Base-by-base conservation (phyloP, 2,329 filamentous ascomycete species). In the Clarireedia sp. region DNA sequence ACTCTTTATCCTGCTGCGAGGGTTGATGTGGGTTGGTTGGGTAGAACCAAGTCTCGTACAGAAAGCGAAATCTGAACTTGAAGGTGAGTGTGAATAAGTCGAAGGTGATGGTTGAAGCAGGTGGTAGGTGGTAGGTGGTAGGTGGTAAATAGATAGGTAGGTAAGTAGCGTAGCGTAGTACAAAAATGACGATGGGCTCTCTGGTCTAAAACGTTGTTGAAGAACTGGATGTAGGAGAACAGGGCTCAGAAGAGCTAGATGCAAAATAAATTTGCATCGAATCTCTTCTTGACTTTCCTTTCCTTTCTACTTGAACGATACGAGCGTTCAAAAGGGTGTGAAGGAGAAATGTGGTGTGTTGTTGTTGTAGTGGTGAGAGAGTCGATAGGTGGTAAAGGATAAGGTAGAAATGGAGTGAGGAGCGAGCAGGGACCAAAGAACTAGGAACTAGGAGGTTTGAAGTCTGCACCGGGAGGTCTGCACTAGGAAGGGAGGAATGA, bases 181-280 rank as follows among this genome's bases (percentile, higher is more conserved):
- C 38, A n/a, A 41, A 41, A 17, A 41, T 41, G 17, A 41, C 16
- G 38, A 41, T 17, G 17, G 14, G 17, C 10, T 33, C 29, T 10
- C 29, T 33, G 29, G 6, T 45, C 21, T 21, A 45, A 45, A 45
- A 21, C 24, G 19, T 8, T 23, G 19, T 45, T 16, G 41, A 45
- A 45, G 41, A 45, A 23, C 21, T 45, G 41, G 12, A 45, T 45
- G 41, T 45, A 12, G 16, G 38, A 41, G 12, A 21, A 14, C 21
- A 33, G 33, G 26, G 51, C 51, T 54, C 51, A 54, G 45, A 48
- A 54, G 51, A 54, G 51, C 51, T 49, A 49, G 23, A n/a, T 40
- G 51, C 44, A 38, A 54, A 43, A 26, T 46, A 46, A 54, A 48
- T 54, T 54, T 54, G 51, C 51, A 54, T 54, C 51, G 51, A 54